Evolutionary conservation across 495 filamentous ascomycete genomes (phyloP), one percentile per base, ranked within the genome.

Genomic region (Lophiostoma macrostomum): DNA sequence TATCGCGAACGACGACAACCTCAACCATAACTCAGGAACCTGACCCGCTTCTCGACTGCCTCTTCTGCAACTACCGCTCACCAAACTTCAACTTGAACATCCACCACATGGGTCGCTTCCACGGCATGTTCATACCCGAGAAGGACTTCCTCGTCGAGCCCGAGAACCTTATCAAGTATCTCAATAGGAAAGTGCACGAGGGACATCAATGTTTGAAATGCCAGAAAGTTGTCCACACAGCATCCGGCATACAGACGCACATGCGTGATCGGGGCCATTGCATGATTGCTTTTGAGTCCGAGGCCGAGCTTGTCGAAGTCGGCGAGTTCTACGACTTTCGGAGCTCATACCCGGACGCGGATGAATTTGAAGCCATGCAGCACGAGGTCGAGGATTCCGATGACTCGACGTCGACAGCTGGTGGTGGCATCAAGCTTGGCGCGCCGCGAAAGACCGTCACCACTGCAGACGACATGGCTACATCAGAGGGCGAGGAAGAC

Each of bases 261-360:
- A 99, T 99, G 93, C 84, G 85, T 28, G 93, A 99, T 68, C 91
- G 90, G 70, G 83, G 87, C 7, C 93, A 99, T 69, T 96, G 90
- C 74, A 95, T 88, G 80, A 91, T 99, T 56, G 90, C 88, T 0
- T 99, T 94, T 68, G 84, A 86, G 36, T 83, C 81, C 0, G 88
- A 96, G 64, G 86, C 86, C 28, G 90, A 99, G 64, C 89, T 95
- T 71, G 76, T 99, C 14, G 90, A 94, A 47, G 85, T 99, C 53
- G 94, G 93, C n/a, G 87, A 97, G 37, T 97, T 88, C 72, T 99
- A 97, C 72, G 94, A 99, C 67, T 99, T 99, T 80, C 76, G 85
- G 47, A 84, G 84, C 70, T 94, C 93, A 3, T 99, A 99, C 68
- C 90, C 88, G 0, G 93, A 97, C 64, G 73, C 70, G 10, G 81